Percentiles rank a stretch among this genome's conserved stretches.
Conservation (phyloP, 2,329 filamentous ascomycete species). For the Fusarium graminum region DNA sequence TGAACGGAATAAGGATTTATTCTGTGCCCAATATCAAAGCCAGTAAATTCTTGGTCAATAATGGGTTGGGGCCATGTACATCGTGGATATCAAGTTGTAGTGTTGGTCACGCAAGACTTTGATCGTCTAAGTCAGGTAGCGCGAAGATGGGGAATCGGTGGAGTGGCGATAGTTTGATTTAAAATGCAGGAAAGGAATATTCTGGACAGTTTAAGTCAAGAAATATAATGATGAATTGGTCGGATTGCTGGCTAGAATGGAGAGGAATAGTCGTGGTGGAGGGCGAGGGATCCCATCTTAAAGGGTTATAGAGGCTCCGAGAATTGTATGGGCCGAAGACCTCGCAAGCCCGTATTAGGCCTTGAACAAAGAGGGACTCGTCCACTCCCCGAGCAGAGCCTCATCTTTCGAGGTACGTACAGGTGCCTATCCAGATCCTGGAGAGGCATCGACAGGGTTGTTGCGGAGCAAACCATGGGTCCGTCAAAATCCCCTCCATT, state of each 20-base stretch:
- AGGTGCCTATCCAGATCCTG: slow-evolving; percentile 20
- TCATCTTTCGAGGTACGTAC: not conserved
- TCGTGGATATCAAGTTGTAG: slow-evolving; percentile 4
- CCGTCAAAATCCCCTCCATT: slow-evolving; percentile 18
- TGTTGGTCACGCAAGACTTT: slow-evolving; percentile 20
- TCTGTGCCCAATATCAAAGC: not conserved
- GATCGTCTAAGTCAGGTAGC: slow-evolving; percentile 29
- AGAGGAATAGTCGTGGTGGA: slow-evolving; percentile 18
- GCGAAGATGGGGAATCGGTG: slow-evolving; percentile 7
- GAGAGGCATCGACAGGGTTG: slow-evolving; percentile 26
- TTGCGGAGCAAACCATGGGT: slow-evolving; percentile 12
- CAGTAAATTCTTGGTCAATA: not conserved
- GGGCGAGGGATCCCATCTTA: slow-evolving; percentile 36
- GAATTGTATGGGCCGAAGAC: slow-evolving; percentile 18
- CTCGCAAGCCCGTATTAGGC: slow-evolving; percentile 1
- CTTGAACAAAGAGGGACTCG: slow-evolving; percentile 13
- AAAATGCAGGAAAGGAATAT: not conserved
- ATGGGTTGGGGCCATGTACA: slow-evolving; percentile 3
- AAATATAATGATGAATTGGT: slow-evolving; percentile 4
- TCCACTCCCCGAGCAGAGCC: slow-evolving; percentile 34
- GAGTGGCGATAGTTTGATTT: not conserved
- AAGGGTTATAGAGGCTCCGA: slow-evolving; percentile 20
- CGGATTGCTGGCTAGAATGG: slow-evolving; percentile 2
- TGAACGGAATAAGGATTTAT: not conserved
- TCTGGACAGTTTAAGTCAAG: not conserved